Evolutionary conservation across 495 filamentous ascomycete genomes (phyloP).

Genomic region (Penicillium bialowiezense): DNA sequence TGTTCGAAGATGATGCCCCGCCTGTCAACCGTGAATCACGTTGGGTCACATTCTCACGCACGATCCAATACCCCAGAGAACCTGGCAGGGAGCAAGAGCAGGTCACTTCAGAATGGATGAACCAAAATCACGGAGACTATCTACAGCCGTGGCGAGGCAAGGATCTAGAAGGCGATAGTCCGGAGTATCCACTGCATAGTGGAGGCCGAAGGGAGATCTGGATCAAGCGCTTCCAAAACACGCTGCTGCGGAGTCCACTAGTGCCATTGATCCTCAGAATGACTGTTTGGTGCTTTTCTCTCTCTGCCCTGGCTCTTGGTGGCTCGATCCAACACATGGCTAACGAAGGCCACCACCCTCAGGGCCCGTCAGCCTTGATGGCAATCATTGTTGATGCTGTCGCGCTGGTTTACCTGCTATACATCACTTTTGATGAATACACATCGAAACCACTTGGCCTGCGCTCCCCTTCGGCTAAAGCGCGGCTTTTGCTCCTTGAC

Average conservation of each 20-base stretch:
- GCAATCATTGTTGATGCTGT: slow-evolving; percentile 88
- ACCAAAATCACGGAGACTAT: slow-evolving; percentile 53
- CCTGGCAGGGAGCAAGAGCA: slow-evolving; percentile 43
- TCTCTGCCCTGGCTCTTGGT: slow-evolving; percentile 77
- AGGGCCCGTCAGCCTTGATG: slow-evolving; percentile 77
- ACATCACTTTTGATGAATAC: slow-evolving; percentile 96
- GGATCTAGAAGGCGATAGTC: slow-evolving; percentile 34
- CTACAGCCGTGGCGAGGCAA: slow-evolving; percentile 56
- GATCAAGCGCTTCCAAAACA: slow-evolving; percentile 54
- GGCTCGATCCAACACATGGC: slow-evolving; percentile 67
- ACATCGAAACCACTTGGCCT: slow-evolving; percentile 88
- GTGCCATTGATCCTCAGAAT: slow-evolving; percentile 82
- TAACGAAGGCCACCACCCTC: slow-evolving; percentile 39
- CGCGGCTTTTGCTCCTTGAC: slow-evolving; percentile 84
- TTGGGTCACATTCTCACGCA: slow-evolving; percentile 58
- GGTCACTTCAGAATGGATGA: slow-evolving; percentile 58
- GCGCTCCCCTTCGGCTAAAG: slow-evolving; percentile 76
- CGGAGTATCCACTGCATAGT: slow-evolving; percentile 45
- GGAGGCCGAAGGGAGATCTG: slow-evolving; percentile 48
- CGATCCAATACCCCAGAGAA: slow-evolving; percentile 52
- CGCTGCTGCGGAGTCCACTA: slow-evolving; percentile 73
- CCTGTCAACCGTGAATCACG: slow-evolving; percentile 45
- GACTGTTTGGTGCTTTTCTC: slow-evolving; percentile 77
- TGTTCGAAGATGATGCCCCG: slow-evolving; percentile 7
- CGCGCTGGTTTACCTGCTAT: slow-evolving; percentile 83